These are phyloP conservation scores for Hysterangium stoloniferum DNA, from an alignment of 768 basidiomycete species.

Conservation along the genomic window DNA sequence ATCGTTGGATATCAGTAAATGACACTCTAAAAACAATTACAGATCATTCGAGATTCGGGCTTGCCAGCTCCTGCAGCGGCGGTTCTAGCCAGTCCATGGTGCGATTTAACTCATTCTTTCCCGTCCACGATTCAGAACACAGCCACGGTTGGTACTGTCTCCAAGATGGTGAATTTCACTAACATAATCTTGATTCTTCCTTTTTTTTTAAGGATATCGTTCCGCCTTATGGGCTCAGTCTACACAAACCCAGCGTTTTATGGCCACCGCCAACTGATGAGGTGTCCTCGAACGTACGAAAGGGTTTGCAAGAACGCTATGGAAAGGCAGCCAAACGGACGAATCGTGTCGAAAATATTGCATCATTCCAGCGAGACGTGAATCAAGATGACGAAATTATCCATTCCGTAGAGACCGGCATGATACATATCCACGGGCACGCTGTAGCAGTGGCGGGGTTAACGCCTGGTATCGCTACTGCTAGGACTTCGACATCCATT, in stretches of 20 bases:
- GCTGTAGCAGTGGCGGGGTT: neutral
- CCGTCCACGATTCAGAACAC: constrained; percentile 83
- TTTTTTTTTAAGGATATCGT: constrained; percentile 57
- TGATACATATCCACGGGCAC: neutral
- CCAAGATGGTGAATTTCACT: neutral
- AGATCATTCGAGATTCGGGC: constrained; percentile 64
- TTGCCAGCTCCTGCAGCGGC: constrained; percentile 83
- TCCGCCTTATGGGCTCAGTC: constrained; percentile 57
- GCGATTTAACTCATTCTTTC: constrained; percentile 92
- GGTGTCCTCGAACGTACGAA: constrained; percentile 2
- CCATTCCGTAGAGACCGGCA: neutral
- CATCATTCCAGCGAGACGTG: neutral
- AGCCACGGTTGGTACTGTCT: constrained; percentile 47
- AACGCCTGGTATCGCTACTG: neutral
- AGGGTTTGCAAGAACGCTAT: constrained; percentile 4
- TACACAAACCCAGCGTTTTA: constrained; percentile 48
- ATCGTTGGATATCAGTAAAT: constrained; percentile 15
- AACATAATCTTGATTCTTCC: neutral
- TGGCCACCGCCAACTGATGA: constrained; percentile 8
- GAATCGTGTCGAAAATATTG: neutral
- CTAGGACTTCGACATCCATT: too few species aligned
- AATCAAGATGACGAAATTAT: too few species aligned
- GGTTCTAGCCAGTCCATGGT: constrained; percentile 89
- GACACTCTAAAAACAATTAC: neutral
- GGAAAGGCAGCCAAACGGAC: constrained; percentile 3